Evolutionary conservation across 768 basidiomycete genomes (phyloP).

Genomic region (Gymnopilus junonius): DNA sequence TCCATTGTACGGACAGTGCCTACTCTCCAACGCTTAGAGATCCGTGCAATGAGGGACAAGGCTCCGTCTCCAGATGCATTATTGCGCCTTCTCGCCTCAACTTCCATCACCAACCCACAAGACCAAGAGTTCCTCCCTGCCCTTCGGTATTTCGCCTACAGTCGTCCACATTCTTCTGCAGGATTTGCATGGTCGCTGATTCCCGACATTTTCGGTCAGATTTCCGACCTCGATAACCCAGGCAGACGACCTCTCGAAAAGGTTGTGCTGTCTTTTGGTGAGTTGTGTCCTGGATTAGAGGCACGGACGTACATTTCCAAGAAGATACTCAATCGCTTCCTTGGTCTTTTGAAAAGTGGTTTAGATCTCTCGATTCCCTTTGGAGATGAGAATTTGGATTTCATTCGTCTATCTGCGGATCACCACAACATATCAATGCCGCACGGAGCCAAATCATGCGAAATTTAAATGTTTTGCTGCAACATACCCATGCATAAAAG

Average conservation of each 20-base stretch:
- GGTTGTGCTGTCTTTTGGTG: not conserved
- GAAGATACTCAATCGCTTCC: not conserved
- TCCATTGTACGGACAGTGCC: not conserved
- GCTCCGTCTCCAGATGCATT: not conserved
- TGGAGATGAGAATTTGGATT: not conserved
- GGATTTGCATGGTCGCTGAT: not conserved
- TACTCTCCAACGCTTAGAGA: not conserved
- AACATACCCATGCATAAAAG: too few species aligned
- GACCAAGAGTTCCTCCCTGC: not conserved
- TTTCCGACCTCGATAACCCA: not conserved
- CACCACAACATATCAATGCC: too few species aligned
- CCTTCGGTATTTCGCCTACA: not conserved
- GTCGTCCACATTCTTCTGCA: not conserved
- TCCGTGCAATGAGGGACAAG: not conserved
- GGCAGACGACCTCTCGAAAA: not conserved
- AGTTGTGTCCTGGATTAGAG: not conserved
- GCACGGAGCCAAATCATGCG: too few species aligned
- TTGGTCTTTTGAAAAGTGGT: not conserved
- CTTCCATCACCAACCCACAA: not conserved
- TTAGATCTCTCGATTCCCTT: not conserved
- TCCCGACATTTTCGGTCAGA: not conserved
- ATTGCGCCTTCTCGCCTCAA: not conserved
- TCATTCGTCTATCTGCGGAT: not conserved
- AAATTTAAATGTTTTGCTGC: too few species aligned
- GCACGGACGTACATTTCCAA: not conserved